These are phyloP conservation scores for Microsporum ferrugineum DNA, from an alignment of 2,329 filamentous ascomycete species.

Conservation along the genomic window DNA sequence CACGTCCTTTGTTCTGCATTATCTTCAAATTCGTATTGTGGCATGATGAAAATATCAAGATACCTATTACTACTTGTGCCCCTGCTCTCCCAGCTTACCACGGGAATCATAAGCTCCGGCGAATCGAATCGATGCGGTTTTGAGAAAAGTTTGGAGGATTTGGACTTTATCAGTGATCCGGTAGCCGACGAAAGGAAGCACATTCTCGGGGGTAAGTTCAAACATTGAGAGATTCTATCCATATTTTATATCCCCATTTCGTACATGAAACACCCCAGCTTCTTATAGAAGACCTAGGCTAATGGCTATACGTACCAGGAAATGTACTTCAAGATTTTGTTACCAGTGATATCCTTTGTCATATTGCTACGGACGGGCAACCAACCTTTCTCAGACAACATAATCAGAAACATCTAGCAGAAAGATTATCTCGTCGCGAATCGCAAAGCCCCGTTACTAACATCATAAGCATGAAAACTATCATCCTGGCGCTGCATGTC, in stretches of 20 bases:
- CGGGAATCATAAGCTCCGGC: neutral
- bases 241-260: neutral
- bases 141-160: neutral
- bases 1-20: neutral
- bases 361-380: neutral
- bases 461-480: neutral
- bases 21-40: neutral
- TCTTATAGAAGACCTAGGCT: neutral
- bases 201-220: neutral
- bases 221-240: neutral
- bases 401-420: neutral
- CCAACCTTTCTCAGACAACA: neutral
- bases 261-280: no score
- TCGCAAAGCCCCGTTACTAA: neutral
- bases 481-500: conserved; percentile 4
- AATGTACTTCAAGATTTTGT: neutral
- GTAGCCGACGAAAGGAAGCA: neutral
- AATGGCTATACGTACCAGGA: neutral
- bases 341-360: neutral
- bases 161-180: neutral
- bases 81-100: neutral
- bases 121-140: neutral
- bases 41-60: neutral
- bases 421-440: neutral
- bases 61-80: neutral